Conservation (phyloP, 2,329 filamentous ascomycete species). For the Knufia petricola region DNA sequence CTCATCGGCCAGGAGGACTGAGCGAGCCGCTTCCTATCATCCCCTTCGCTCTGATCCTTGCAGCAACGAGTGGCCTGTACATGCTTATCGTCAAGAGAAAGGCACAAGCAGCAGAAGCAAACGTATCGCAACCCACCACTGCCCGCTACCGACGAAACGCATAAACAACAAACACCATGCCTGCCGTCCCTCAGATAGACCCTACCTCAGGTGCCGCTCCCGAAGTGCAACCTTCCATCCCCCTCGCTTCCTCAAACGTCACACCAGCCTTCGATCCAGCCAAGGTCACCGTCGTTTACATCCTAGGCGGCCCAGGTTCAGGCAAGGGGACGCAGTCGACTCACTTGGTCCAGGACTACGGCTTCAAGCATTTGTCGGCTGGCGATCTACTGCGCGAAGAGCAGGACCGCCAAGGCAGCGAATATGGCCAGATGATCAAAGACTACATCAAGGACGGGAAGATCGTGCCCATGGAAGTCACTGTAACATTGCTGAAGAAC, state of each 20-base stretch:
- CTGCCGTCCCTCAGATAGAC: constrained; percentile 15
- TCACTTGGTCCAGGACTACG: constrained; percentile 75
- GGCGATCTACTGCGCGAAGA: constrained; percentile 90
- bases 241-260: constrained; percentile 44
- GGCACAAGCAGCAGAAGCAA: constrained; percentile 9
- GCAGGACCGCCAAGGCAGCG: constrained; percentile 72
- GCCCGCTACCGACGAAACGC: constrained; percentile 10
- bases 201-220: constrained; percentile 16
- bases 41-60: constrained; percentile 36
- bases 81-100: constrained; percentile 41
- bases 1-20: constrained; percentile 15
- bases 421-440: constrained; percentile 89
- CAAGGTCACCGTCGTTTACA: constrained; percentile 86
- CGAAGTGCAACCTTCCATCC: constrained; percentile 31
- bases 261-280: constrained; percentile 63
- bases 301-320: constrained; percentile 88
- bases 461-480: constrained; percentile 99
- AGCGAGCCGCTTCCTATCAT: constrained; percentile 25
- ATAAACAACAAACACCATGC: constrained; percentile 12
- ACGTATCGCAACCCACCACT: constrained; percentile 2
- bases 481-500: constrained; percentile 84
- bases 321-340: constrained; percentile 96
- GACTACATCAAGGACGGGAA: constrained; percentile 86
- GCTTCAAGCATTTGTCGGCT: constrained; percentile 86
- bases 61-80: constrained; percentile 42